Conservation (phyloP, 2,329 filamentous ascomycete species). For the Fusarium buharicum region DNA sequence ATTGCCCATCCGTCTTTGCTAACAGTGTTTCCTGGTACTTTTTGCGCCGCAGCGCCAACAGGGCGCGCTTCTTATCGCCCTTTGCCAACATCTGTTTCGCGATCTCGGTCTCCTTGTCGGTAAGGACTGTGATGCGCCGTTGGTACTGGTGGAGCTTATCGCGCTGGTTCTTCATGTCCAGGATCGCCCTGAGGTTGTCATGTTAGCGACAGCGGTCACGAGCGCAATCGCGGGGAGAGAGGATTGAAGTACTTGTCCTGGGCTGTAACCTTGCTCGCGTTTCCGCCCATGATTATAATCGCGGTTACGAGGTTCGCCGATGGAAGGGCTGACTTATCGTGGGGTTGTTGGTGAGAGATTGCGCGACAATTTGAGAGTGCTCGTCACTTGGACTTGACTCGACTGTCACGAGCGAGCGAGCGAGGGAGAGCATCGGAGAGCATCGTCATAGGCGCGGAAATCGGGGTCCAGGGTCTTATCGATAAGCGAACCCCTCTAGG, state of each 20-base stretch:
- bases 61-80: conserved; percentile 82
- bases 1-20: conserved; percentile 87
- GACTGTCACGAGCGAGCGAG: conserved; percentile 46
- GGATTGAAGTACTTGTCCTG: conserved; percentile 80
- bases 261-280: conserved; percentile 67
- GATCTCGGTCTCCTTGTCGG: conserved; percentile 85
- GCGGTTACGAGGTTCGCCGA: conserved; percentile 11
- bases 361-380: conserved; percentile 4
- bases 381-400: conserved; percentile 18
- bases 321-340: background rate
- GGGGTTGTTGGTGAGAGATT: background rate
- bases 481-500: conserved; percentile 35
- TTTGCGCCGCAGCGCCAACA: conserved; percentile 90
- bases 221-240: conserved; percentile 30
- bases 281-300: conserved; percentile 62
- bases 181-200: conserved; percentile 77
- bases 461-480: conserved; percentile 39
- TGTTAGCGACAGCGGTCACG: conserved; percentile 28
- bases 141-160: conserved; percentile 98
- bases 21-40: conserved; percentile 96
- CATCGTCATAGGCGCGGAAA: conserved; percentile 43
- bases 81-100: conserved; percentile 83
- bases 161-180: conserved; percentile 97
- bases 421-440: no score
- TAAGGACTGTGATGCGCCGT: conserved; percentile 85